Evolutionary conservation across 1,139 yeast species (phyloP).

Genomic region (Eremothecium coryli): DNA sequence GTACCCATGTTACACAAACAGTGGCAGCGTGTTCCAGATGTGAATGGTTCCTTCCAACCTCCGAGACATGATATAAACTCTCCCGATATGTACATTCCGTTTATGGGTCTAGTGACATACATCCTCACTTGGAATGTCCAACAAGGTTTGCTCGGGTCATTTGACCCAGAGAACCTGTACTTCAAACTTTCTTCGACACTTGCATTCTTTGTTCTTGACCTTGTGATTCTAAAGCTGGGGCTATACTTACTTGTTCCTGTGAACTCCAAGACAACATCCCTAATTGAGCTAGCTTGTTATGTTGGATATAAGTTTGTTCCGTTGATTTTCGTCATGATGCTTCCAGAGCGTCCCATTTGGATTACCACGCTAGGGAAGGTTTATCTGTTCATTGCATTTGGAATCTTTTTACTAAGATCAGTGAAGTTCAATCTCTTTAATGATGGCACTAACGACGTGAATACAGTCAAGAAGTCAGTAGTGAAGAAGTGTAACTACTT

Average conservation of each 20-base stretch:
- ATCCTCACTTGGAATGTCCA: slow-evolving; percentile 75
- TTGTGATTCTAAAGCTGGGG: slow-evolving; percentile 50
- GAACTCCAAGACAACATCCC: slow-evolving; percentile 34
- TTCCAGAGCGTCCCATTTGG: slow-evolving; percentile 33
- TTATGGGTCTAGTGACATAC: slow-evolving; percentile 87
- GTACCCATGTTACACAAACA: slow-evolving; percentile 83
- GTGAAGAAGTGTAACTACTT: slow-evolving; percentile 80
- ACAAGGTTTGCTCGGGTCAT: slow-evolving; percentile 81
- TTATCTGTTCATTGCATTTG: slow-evolving; percentile 45
- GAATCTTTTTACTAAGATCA: slow-evolving; percentile 73
- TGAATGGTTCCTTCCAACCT: slow-evolving; percentile 26
- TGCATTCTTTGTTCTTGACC: slow-evolving; percentile 72
- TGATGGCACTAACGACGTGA: slow-evolving; percentile 43
- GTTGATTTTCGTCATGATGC: slow-evolving; percentile 45
- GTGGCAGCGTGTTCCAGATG: slow-evolving; percentile 55
- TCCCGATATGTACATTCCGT: slow-evolving; percentile 92
- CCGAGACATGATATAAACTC: slow-evolving; percentile 66
- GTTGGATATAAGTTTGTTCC: slow-evolving; percentile 94
- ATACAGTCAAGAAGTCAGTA: slow-evolving; percentile 53
- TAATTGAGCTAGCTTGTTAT: slow-evolving; percentile 81
- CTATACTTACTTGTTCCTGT: slow-evolving; percentile 42
- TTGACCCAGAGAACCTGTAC: slow-evolving; percentile 90
- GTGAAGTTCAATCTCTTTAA: slow-evolving; percentile 68
- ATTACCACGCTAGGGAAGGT: slow-evolving; percentile 36
- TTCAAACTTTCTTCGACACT: slow-evolving; percentile 83